Conservation (phyloP, 495 filamentous ascomycete species). For the Penicillium canescens region DNA sequence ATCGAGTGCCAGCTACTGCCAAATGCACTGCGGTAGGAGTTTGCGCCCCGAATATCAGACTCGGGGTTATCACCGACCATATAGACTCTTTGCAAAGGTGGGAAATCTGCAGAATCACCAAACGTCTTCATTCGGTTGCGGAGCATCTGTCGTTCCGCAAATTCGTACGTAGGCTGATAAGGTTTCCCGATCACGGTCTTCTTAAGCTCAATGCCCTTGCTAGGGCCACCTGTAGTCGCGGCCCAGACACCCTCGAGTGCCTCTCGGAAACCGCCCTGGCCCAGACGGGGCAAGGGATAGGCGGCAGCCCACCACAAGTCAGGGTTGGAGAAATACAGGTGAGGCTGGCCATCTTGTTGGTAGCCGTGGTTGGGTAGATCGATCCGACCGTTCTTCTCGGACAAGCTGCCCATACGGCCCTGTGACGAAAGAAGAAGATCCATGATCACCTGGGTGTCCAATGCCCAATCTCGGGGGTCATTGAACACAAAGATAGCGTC, state of each 20-base stretch:
- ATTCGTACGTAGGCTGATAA: slow-evolving; percentile 70
- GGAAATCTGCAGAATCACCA: slow-evolving; percentile 27
- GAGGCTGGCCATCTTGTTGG: slow-evolving; percentile 76
- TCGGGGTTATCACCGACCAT: slow-evolving; percentile 99
- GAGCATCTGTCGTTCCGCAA: slow-evolving; percentile 72
- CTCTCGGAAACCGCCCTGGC: slow-evolving; percentile 88
- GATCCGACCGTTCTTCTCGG: slow-evolving; percentile 53
- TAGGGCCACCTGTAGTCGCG: slow-evolving; percentile 63
- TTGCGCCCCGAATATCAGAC: slow-evolving; percentile 89
- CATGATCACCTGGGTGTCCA: slow-evolving; percentile 78
- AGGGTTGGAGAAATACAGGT: slow-evolving; percentile 83
- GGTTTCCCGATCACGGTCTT: slow-evolving; percentile 85
- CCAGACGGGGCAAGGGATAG: slow-evolving; percentile 84
- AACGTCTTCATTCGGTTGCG: slow-evolving; percentile 55
- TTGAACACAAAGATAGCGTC: slow-evolving; percentile 88
- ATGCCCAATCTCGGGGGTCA: slow-evolving; percentile 90
- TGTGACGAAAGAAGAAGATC: slow-evolving; percentile 75
- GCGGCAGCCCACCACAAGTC: slow-evolving; percentile 85
- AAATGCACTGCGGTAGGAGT: slow-evolving; percentile 62
- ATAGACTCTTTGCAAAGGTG: slow-evolving; percentile 67
- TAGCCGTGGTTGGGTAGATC: slow-evolving; percentile 70
- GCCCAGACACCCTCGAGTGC: slow-evolving; percentile 78
- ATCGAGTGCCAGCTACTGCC: slow-evolving; percentile 78
- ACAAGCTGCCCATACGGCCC: slow-evolving; percentile 78
- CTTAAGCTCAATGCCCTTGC: slow-evolving; percentile 56